Evolutionary conservation across 2,329 filamentous ascomycete genomes (phyloP).

Genomic region (Ophiocordyceps sinensis): DNA sequence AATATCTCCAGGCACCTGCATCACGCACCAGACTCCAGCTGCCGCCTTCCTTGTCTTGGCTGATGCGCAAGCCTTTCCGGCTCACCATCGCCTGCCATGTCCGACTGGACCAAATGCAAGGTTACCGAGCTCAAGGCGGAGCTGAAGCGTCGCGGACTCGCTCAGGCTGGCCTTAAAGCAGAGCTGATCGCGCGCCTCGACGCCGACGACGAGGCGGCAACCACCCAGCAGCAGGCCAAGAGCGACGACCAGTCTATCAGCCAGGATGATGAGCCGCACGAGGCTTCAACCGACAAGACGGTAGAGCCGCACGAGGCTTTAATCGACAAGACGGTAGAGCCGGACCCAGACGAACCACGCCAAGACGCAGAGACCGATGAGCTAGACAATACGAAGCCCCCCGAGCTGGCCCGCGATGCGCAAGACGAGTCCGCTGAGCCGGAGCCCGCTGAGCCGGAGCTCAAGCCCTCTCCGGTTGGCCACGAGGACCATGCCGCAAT

Average conservation of each 20-base stretch:
- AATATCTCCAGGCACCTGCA: no score
- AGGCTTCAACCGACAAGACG: neutral
- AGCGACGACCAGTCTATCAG: neutral
- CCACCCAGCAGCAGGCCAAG: conserved; percentile 1
- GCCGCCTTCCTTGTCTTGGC: neutral
- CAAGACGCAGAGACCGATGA: no score
- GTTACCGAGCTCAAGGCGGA: conserved; percentile 63
- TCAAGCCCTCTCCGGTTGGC: no score
- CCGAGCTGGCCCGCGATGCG: no score
- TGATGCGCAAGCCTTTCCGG: neutral
- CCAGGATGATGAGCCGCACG: neutral
- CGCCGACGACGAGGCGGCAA: conserved; percentile 7
- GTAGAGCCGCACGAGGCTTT: neutral
- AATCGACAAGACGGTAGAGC: neutral
- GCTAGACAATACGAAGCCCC: no score
- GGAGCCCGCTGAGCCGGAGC: no score
- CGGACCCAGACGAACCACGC: no score
- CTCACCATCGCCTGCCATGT: conserved; percentile 19
- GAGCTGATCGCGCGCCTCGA: conserved; percentile 54
- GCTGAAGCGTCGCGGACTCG: conserved; percentile 56
- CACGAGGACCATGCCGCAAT: no score
- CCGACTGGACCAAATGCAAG: conserved; percentile 46
- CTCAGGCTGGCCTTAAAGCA: conserved; percentile 54
- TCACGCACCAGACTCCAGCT: no score
- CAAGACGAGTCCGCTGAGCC: no score